phyloP scores from a whole-genome alignment of 805 yeast species.

The Metschnikowia drakensbergensis region DNA sequence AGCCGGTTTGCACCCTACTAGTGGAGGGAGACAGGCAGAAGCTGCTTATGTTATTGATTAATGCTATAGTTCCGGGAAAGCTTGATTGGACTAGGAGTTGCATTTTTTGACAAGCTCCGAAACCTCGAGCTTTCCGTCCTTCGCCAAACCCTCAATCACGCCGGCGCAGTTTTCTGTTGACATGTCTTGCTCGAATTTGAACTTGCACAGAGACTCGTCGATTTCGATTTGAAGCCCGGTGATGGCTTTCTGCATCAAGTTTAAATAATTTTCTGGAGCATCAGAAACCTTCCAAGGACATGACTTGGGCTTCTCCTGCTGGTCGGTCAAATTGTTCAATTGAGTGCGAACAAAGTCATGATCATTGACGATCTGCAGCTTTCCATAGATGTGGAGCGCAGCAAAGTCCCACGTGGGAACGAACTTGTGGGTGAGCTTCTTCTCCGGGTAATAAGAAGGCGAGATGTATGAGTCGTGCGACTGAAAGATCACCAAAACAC shows the following conservation, averaged over 20 bases:
- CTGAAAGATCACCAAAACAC: constrained; percentile 51
- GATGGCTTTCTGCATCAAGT: constrained; percentile 45
- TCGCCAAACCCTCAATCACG: constrained; percentile 44
- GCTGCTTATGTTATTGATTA: no score
- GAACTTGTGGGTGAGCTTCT: constrained; percentile 52
- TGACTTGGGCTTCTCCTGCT: constrained; percentile 42
- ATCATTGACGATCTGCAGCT: constrained; percentile 42
- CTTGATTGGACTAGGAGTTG: constrained; percentile 6
- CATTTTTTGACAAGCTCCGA: constrained; percentile 22
- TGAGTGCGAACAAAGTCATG: constrained; percentile 44
- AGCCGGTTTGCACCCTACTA: constrained; percentile 13
- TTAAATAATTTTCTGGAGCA: constrained; percentile 49
- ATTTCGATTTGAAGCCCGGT: constrained; percentile 56
- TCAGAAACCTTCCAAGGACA: constrained; percentile 54
- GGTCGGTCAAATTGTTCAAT: constrained; percentile 42
- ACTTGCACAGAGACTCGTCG: constrained; percentile 45
- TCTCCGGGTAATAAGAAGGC: constrained; percentile 57
- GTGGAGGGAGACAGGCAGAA: no score
- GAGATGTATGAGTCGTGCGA: constrained; percentile 50
- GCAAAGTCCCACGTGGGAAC: constrained; percentile 75
- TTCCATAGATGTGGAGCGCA: constrained; percentile 54
- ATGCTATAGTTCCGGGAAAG: no score
- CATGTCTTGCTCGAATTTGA: constrained; percentile 55
- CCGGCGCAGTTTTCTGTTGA: constrained; percentile 46
- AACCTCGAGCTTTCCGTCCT: constrained; percentile 31